Base-by-base conservation (phyloP, 164 flowering plant genomes). In the Saururus chinensis region DNA sequence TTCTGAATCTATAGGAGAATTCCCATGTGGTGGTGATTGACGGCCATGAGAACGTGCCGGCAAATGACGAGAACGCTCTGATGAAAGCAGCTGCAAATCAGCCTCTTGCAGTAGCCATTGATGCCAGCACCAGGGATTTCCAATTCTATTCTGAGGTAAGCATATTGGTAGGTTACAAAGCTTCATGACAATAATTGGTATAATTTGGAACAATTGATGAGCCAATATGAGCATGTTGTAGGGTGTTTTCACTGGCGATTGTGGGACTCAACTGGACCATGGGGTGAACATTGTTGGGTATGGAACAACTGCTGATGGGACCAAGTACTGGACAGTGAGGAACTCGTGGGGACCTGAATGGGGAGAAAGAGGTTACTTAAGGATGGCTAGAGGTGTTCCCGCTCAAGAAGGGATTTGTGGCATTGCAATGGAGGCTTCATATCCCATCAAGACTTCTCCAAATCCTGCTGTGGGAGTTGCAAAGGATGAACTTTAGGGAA, bases 261-360 rank as follows among this genome's bases (percentile, higher is more conserved):
- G 98, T 40, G 88, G 88, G 0, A 81, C 80, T 40, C 81, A 84
- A 24, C 80, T 92, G 42, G 73, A 92, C 60, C 98, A 92, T 59
- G 96, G 96, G 7, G 96, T 89, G 61, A 89, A 87, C 17, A 64
- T 77, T 16, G 93, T 92, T 40, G 98, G 98, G 0, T 92, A 92
- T 56, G 96, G 98, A 40, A 70, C 79, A 41, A 80, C 92, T 0
- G 56, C 71, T 0, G 93, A 87, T 68, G 93, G 96, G 16, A 87
- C 88, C 40, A 86, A 87, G 60, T 92, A 89, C 70, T 89, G 96
- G 98, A 85, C 78, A 14, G 92, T 92, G 76, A 89, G 70, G 80
- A 92, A 92, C 78, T 92, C 98, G 1, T 89, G 98, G 98, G 98
- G 96, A 51, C 37, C 80, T 41, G 85, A 78, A 60, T 88, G 98